A percentile compares a stretch with the other conserved stretches of the same genome.
These are phyloP conservation scores for Graphilbum fragrans DNA, from an alignment of 2,329 filamentous ascomycete genomes.

Conservation along the genomic window DNA sequence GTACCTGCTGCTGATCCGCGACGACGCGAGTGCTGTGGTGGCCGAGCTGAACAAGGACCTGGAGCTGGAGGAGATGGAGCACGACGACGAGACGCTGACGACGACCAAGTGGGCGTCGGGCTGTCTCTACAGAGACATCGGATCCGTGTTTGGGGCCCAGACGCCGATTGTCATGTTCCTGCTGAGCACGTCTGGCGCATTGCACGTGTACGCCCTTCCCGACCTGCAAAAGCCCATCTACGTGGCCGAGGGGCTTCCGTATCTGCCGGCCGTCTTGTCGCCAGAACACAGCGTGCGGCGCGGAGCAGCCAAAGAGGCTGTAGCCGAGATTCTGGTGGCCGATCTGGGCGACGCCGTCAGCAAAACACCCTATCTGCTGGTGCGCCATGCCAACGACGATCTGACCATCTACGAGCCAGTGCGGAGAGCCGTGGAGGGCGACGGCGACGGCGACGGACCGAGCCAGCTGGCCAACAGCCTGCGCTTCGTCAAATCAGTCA, in stretches of 20 bases:
- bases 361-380: constrained; percentile 66
- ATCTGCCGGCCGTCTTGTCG: constrained; percentile 65
- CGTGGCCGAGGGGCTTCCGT: constrained; percentile 62
- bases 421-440: constrained; percentile 20
- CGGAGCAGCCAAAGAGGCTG: constrained; percentile 55
- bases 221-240: constrained; percentile 62
- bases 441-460: no score
- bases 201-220: constrained; percentile 69
- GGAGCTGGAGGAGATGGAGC: constrained; percentile 73
- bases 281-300: constrained; percentile 58
- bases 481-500: constrained; percentile 64
- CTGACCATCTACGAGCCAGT: constrained; percentile 81
- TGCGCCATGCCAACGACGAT: constrained; percentile 71
- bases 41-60: constrained; percentile 69
- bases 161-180: constrained; percentile 61
- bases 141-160: constrained; percentile 37
- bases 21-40: constrained; percentile 70
- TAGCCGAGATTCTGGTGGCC: constrained; percentile 72
- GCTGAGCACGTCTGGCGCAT: constrained; percentile 59
- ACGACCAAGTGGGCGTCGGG: constrained; percentile 69
- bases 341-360: constrained; percentile 68
- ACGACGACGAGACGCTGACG: constrained; percentile 41
- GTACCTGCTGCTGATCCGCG: constrained; percentile 70
- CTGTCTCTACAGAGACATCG: constrained; percentile 64
- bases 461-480: constrained; percentile 31